A percentile compares a stretch with the other conserved stretches of the same genome.
phyloP scores from a whole-genome alignment of 176 grass and related monocot species.

The Ensete ventricosum region DNA sequence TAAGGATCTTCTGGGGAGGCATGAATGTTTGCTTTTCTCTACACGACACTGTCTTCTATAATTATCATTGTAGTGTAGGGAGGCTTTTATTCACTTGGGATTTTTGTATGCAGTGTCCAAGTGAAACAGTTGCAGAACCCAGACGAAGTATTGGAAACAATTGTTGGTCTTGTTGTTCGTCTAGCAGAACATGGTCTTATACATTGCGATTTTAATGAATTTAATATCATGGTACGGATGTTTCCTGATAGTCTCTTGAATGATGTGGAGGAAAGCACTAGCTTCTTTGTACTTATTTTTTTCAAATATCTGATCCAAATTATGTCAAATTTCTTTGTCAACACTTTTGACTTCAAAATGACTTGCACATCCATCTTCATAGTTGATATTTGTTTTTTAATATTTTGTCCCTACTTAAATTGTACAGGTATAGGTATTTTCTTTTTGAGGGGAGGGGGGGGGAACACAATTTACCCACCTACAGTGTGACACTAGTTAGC shows the following conservation, averaged over 20 bases:
- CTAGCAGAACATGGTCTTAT: slow-evolving; percentile 96
- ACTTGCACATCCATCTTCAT: background rate
- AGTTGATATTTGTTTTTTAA: background rate
- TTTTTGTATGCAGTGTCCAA: slow-evolving; percentile 56
- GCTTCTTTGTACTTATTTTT: background rate
- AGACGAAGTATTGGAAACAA: slow-evolving; percentile 77
- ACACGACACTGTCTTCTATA: background rate
- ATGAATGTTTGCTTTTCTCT: background rate
- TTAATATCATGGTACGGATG: slow-evolving; percentile 80
- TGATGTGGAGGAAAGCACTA: background rate
- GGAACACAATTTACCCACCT: background rate
- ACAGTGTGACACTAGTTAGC: too few relatives aligned
- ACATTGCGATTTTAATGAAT: slow-evolving; percentile 98
- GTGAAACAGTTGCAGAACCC: slow-evolving; percentile 66
- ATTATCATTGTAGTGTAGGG: background rate
- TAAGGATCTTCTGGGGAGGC: slow-evolving; percentile 21
- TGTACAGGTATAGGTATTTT: background rate
- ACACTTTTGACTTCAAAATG: too few relatives aligned
- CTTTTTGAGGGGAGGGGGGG: background rate
- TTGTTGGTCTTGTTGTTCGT: slow-evolving; percentile 72
- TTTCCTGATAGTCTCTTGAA: background rate
- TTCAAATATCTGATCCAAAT: background rate
- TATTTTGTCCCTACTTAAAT: background rate
- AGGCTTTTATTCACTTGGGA: background rate
- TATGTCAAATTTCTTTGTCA: background rate